These are phyloP conservation scores for Scedosporium minutisporum DNA, from an alignment of 2,329 filamentous ascomycete genomes.

Conservation along the genomic window DNA sequence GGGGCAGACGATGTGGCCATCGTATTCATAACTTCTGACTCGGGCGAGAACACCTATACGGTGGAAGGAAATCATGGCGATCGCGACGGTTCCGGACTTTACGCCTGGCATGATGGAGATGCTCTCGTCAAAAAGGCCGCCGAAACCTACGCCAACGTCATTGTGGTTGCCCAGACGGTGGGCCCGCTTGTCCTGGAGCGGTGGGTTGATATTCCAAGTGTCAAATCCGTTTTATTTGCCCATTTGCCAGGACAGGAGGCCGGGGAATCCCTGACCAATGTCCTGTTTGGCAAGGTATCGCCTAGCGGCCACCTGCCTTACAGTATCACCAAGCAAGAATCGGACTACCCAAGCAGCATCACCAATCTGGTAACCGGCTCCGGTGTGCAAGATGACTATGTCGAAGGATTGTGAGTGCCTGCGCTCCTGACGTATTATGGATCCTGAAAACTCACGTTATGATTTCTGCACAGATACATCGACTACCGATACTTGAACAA, in stretches of 20 bases:
- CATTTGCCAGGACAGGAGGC: conserved; percentile 82
- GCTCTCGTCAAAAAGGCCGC: conserved; percentile 64
- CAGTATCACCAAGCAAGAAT: conserved; percentile 61
- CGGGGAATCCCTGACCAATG: conserved; percentile 68
- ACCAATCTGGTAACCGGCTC: conserved; percentile 35
- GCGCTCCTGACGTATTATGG: neutral
- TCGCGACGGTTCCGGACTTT: conserved; percentile 55
- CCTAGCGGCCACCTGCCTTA: conserved; percentile 76
- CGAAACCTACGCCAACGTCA: conserved; percentile 37
- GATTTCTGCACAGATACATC: conserved; percentile 42
- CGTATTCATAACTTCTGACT: conserved; percentile 76
- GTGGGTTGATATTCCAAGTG: conserved; percentile 67
- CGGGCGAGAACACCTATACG: conserved; percentile 67
- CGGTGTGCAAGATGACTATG: conserved; percentile 63
- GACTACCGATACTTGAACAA: conserved; percentile 89
- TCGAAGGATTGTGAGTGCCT: conserved; percentile 50
- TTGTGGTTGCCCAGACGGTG: conserved; percentile 83
- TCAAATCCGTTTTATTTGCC: conserved; percentile 74
- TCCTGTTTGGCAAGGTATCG: conserved; percentile 70
- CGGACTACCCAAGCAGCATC: conserved; percentile 60
- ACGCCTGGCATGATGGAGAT: conserved; percentile 68
- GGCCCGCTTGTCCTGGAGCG: conserved; percentile 72
- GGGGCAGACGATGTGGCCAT: conserved; percentile 65
- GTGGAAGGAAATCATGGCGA: conserved; percentile 58
- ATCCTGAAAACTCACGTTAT: neutral